A percentile compares a stretch with the other conserved stretches of the same genome.
Conservation (phyloP, 345 rosid genomes). For the Pistacia integerrima region DNA sequence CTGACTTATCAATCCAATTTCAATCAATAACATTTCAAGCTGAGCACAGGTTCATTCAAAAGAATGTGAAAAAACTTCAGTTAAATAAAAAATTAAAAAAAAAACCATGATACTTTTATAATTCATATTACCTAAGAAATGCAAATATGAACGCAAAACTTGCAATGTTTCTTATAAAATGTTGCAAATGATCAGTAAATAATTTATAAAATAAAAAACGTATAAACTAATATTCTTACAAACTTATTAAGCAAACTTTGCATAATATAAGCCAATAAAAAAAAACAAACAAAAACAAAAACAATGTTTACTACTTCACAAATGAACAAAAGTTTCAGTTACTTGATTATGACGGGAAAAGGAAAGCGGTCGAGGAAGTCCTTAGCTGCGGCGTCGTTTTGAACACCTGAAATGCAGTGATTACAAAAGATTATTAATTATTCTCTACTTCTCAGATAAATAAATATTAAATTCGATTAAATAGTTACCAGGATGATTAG, state of each 20-base stretch:
- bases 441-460: background rate
- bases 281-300: slow-evolving; percentile 9
- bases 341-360: slow-evolving; percentile 74
- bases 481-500: slow-evolving; percentile 55
- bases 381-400: slow-evolving; percentile 61
- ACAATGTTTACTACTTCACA: background rate
- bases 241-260: background rate
- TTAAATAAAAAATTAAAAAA: too few relatives aligned
- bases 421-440: background rate
- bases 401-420: slow-evolving; percentile 50
- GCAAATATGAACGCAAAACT: background rate
- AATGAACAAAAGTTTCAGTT: background rate
- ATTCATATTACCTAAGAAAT: background rate
- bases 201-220: background rate
- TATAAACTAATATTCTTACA: background rate
- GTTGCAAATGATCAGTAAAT: too few relatives aligned
- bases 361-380: slow-evolving; percentile 81
- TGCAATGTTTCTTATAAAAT: too few relatives aligned
- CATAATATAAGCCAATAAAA: background rate
- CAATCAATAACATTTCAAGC: background rate
- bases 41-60: background rate
- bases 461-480: background rate
- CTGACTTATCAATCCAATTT: background rate
- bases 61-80: too few relatives aligned
- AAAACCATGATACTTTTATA: background rate